phyloP scores from a whole-genome alignment of 2,329 filamentous ascomycete species.

The Arthrobotrys sphaeroides region DNA sequence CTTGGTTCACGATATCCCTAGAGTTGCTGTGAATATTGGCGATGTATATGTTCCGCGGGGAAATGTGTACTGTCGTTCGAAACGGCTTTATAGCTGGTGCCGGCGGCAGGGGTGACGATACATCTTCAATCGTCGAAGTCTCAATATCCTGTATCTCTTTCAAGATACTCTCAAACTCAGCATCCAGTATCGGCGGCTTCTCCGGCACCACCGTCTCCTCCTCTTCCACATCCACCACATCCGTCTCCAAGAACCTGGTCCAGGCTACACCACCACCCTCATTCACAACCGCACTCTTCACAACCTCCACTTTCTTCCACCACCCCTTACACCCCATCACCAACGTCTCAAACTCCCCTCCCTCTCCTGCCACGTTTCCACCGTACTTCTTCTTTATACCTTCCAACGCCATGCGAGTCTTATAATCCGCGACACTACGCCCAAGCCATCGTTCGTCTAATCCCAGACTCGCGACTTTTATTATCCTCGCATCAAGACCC shows the following conservation, averaged over 20 bases:
- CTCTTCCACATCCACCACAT: slow-evolving; percentile 57
- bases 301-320: slow-evolving; percentile 73
- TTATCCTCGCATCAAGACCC: slow-evolving; percentile 85
- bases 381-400: slow-evolving; percentile 64
- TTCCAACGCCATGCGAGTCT: slow-evolving; percentile 64
- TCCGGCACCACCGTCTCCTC: slow-evolving; percentile 50
- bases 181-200: slow-evolving; percentile 74
- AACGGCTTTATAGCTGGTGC: background rate
- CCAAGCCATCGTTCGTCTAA: slow-evolving; percentile 83
- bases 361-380: slow-evolving; percentile 78
- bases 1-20: slow-evolving; percentile 5
- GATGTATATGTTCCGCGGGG: slow-evolving; percentile 24
- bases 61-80: slow-evolving; percentile 10
- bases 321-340: slow-evolving; percentile 79
- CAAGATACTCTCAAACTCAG: slow-evolving; percentile 64
- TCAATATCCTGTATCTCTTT: background rate
- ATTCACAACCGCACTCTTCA: slow-evolving; percentile 67
- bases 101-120: background rate
- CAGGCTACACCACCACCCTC: slow-evolving; percentile 72
- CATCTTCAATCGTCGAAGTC: background rate
- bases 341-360: slow-evolving; percentile 94
- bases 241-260: slow-evolving; percentile 68
- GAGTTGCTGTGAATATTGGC: slow-evolving; percentile 21
- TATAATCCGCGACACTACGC: slow-evolving; percentile 74
- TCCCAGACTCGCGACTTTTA: slow-evolving; percentile 93